Base-by-base conservation (phyloP, 768 basidiomycete species). In the Albatrellus ellisii region DNA sequence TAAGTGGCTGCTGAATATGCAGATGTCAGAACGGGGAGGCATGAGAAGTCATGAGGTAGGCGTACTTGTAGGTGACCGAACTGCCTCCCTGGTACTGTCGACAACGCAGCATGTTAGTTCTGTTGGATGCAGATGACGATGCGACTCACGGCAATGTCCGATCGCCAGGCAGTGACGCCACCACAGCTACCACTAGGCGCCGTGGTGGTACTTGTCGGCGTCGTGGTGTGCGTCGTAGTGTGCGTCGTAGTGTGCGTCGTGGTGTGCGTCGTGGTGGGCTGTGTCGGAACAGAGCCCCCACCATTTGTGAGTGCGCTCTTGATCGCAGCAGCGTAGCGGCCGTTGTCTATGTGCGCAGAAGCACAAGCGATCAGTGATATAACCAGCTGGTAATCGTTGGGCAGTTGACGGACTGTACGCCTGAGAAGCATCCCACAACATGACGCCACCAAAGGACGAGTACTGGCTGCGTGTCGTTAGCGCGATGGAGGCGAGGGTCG, bases 401-500 rank as follows among this genome's bases (percentile, higher is more conserved):
- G n/a, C n/a, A n/a, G n/a, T n/a, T 3, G 7, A 26, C 46, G 15
- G 38, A 56, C 55, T 51, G 28, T 49, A 52, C 15, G 56, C 56
- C 40, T 57, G 56, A 14, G 56, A 56, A 6, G 62, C 62, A 46
- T 64, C 62, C 62, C 63, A 64, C 33, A 63, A 54, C 63, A 64
- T 64, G 12, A 78, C 69, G 6, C 77, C 77, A n/a, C 77, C 75
- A 49, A 79, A 79, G 1, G 75, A 76, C 3, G 76, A 72, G 59
- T 73, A 78, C 45, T 70, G 70, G 29, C 62, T 59, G 28, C 72
- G 69, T 62, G 72, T 76, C 44, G 66, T 53, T 20, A 62, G 56
- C 11, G 72, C 64, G 29, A 74, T 72, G 42, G 26, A 64, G 20
- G 60, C 64, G 37, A 79, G 59, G 6, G 68, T 71, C 21, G 49